These are phyloP conservation scores for Camelina hispida DNA, from an alignment of 345 rosid genomes.

Conservation along the genomic window DNA sequence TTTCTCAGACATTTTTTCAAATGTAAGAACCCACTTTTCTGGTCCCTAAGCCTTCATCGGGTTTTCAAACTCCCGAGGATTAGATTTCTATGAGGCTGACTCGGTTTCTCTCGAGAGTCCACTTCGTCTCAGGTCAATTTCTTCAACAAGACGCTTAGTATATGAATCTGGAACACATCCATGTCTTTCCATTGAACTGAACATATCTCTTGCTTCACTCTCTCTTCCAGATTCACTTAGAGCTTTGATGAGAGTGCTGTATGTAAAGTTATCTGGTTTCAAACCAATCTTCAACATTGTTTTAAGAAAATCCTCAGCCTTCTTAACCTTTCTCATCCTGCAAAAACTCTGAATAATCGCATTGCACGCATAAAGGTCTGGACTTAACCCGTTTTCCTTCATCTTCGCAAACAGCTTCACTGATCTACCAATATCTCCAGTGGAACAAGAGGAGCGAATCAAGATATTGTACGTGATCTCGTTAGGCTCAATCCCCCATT, in stretches of 20 bases:
- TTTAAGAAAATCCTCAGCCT: slow-evolving; percentile 61
- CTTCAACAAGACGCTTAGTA: slow-evolving; percentile 53
- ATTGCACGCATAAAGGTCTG: slow-evolving; percentile 67
- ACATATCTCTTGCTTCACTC: slow-evolving; percentile 65
- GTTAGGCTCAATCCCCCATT: slow-evolving; percentile 84
- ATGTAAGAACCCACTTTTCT: slow-evolving; percentile 7
- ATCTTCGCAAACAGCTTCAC: slow-evolving; percentile 60
- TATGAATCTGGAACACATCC: slow-evolving; percentile 67
- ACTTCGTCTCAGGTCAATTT: slow-evolving; percentile 36
- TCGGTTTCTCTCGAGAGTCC: slow-evolving; percentile 18
- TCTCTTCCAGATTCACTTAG: slow-evolving; percentile 57
- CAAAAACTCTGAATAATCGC: slow-evolving; percentile 67
- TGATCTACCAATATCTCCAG: slow-evolving; percentile 63
- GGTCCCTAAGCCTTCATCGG: slow-evolving; percentile 2
- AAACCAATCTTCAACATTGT: slow-evolving; percentile 60
- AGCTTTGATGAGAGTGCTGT: slow-evolving; percentile 57
- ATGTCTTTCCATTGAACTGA: slow-evolving; percentile 61
- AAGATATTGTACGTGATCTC: slow-evolving; percentile 70
- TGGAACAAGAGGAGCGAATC: slow-evolving; percentile 58
- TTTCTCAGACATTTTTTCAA: slow-evolving; percentile 5
- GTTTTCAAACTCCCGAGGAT: slow-evolving; percentile 6
- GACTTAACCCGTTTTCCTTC: slow-evolving; percentile 64
- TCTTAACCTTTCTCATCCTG: slow-evolving; percentile 58
- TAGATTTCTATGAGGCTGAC: slow-evolving; percentile 30
- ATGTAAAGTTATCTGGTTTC: slow-evolving; percentile 72